These are phyloP conservation scores for Groenewaldozyma salmanticensis DNA, from an alignment of 805 yeast genomes.

Conservation along the genomic window DNA sequence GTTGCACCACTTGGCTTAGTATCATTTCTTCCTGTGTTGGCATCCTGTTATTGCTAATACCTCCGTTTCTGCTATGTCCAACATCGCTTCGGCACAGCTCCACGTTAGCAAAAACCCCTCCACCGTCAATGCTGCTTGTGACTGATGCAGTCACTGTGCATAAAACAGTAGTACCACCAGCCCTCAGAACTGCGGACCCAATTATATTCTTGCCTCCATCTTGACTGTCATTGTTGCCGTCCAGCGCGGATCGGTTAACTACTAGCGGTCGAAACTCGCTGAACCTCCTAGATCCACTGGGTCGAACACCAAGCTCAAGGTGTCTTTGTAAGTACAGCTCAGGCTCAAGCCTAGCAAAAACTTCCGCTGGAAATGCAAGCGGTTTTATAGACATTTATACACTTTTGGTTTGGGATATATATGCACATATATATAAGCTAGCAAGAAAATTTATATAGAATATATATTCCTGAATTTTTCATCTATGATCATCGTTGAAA, in stretches of 20 bases:
- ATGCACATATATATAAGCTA: too few relatives aligned
- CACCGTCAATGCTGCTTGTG: slow-evolving; percentile 12
- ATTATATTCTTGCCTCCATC: slow-evolving; percentile 29
- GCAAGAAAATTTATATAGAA: too few relatives aligned
- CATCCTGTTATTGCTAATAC: slow-evolving; percentile 27
- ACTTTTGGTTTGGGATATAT: not conserved
- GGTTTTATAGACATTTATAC: slow-evolving; percentile 17
- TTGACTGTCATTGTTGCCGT: too few relatives aligned
- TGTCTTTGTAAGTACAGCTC: slow-evolving; percentile 75
- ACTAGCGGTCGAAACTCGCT: slow-evolving; percentile 60
- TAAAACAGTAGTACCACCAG: slow-evolving; percentile 65
- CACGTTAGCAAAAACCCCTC: slow-evolving; percentile 18
- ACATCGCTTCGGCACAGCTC: slow-evolving; percentile 15
- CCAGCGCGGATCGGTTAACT: slow-evolving; percentile 22
- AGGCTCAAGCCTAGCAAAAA: slow-evolving; percentile 76
- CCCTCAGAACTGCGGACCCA: slow-evolving; percentile 60
- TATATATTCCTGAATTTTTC: too few relatives aligned
- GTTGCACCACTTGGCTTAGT: slow-evolving; percentile 42
- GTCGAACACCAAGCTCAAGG: slow-evolving; percentile 64
- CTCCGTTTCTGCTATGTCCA: slow-evolving; percentile 18
- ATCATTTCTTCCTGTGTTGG: slow-evolving; percentile 22
- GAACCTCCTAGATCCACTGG: slow-evolving; percentile 51
- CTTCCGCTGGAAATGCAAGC: slow-evolving; percentile 67
- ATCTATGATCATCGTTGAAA: too few relatives aligned
- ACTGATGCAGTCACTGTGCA: slow-evolving; percentile 31